A percentile compares a stretch with the other conserved stretches of the same genome.
Evolutionary conservation across 2,329 filamentous ascomycete species (phyloP).

Genomic region (Botrytis aclada): DNA sequence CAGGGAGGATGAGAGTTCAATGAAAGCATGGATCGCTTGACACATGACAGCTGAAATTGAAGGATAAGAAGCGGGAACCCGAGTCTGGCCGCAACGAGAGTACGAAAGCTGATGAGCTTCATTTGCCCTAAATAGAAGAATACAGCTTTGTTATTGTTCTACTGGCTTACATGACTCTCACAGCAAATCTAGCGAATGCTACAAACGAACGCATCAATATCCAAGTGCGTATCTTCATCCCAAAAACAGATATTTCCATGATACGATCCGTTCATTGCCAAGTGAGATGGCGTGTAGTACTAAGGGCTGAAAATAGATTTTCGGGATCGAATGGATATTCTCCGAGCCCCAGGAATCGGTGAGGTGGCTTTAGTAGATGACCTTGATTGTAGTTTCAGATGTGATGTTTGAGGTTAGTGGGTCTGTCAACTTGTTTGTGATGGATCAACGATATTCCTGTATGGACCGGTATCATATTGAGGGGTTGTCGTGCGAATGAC

Average conservation of each 20-base stretch:
- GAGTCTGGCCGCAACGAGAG: neutral
- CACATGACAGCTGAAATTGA: neutral
- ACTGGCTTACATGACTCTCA: neutral
- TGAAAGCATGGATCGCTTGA: neutral
- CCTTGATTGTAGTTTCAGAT: neutral
- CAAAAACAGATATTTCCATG: neutral
- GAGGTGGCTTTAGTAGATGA: neutral
- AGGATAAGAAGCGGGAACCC: neutral
- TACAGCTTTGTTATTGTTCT: neutral
- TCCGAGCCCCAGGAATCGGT: neutral
- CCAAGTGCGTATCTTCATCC: neutral
- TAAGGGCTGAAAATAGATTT: neutral
- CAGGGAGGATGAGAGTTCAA: neutral
- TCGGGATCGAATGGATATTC: neutral
- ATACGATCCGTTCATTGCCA: neutral
- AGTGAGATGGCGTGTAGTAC: neutral
- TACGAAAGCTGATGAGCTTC: neutral
- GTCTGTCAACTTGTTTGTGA: neutral
- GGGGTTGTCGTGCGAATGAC: neutral
- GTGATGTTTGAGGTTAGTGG: neutral
- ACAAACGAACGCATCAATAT: neutral
- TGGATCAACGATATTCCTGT: neutral
- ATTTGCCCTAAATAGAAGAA: neutral
- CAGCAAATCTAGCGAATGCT: neutral
- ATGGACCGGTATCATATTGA: neutral